Evolutionary conservation across 2,329 filamentous ascomycete species (phyloP), one percentile per base, ranked within the genome.

Genomic region (Eutypella sp.): DNA sequence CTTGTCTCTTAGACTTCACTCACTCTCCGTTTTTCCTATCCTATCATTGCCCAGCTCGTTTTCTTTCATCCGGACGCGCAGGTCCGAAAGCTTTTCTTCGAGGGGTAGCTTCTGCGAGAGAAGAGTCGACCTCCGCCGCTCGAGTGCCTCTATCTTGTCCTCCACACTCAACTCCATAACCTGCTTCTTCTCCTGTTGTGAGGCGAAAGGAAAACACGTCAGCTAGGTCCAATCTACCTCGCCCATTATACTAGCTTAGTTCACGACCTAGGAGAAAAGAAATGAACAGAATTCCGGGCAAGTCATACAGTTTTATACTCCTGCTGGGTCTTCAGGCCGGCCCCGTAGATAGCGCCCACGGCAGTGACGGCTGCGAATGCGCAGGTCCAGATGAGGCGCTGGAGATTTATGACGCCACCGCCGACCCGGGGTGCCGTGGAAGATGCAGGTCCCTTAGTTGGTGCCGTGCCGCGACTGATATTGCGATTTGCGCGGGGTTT

Each of bases 291-390:
- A 22, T 19, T 9, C n/a, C n/a, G n/a, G n/a, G n/a, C n/a, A n/a
- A n/a, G n/a, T n/a, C 57, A 33, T 47, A 74, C 73, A 55, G 72
- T 60, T 50, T 66, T 61, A 53, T 68, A 74, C 50, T 77, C 71
- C 47, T 68, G 64, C 48, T 74, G 70, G 40, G 67, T 67, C 61
- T 76, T 76, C 39, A 77, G 57, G 39, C 71, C 69, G 6, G 74
- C 74, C 42, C 74, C 74, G 46, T 74, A 75, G 40, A 73, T 64
- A 38, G 69, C 60, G 47, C 73, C 73, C 25, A 74, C 71, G 47
- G 70, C 63, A 48, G 74, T 67, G 46, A 74, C 67, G 48, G 71
- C 72, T 3, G 67, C 69, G 49, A 74, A 67, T 27, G 71, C 72
- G 27, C 59, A 65, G n/a, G 74, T 73, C 45, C 60, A 59, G 29